Evolutionary conservation across 768 basidiomycete species (phyloP), one percentile per base, ranked within the genome.

Genomic region (Tulasnella sp.): DNA sequence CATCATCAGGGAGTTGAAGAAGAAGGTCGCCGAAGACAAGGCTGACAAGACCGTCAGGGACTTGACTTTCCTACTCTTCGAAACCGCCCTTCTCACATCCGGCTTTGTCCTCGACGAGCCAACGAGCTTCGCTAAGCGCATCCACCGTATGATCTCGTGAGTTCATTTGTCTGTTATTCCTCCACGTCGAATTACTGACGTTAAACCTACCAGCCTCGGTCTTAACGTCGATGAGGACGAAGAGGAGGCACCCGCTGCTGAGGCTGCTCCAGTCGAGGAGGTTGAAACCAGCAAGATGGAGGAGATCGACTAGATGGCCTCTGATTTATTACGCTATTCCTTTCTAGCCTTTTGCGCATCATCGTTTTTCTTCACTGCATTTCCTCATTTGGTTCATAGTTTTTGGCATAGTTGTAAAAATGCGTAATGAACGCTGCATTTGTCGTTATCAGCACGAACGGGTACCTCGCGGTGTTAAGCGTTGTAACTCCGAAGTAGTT

Each of bases 11-110:
- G 93, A 97, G 74, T 78, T 99, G 67, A 92, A 84, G 78, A 80
- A 80, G 65, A 94, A 96, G 76, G 89, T 97, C 61, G 76, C 87
- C 46, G 92, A 93, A 71, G 94, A 99, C 76, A 92, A 93, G 78
- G 84, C 87, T 53, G 93, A 98, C 82, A 96, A 94, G 82, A 92
- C 92, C 56, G 93, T 96, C 66, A 83, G 90, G 63, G 94, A 98
- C 73, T 74, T 99, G 66, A 97, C 92, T 56, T 91, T 82, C 78
- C 80, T 98, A 42, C 75, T 99, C 56, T 98, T 88, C 75, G 94
- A 98, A 81, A 97, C 94, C 51, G 86, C 94, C 2, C 82, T 97
- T 61, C 83, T 96, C 63, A 92, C 90, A 14, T 92, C 89, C 50
- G 89, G 88, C 50, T 99, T 99, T 79, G 82, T 89, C 54, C 83